Evolutionary conservation across 1,284 basidiomycete genomes (phyloP).

Genomic region (Exsudoporus floridanus): DNA sequence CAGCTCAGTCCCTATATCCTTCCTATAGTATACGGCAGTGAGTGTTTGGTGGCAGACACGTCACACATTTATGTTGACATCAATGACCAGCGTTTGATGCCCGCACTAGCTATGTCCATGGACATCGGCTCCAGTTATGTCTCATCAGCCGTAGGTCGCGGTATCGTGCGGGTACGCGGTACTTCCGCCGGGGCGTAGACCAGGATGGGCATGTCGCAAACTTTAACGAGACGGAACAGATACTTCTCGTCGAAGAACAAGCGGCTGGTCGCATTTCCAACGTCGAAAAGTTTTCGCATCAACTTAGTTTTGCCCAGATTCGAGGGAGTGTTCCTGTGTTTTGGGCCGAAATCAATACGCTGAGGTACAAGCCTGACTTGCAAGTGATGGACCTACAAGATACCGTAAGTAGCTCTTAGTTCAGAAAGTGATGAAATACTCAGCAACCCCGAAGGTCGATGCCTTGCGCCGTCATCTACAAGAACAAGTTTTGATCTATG

Average conservation of each 20-base stretch:
- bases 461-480: conserved; percentile 77
- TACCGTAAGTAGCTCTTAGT: conserved; percentile 54
- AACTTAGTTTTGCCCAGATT: conserved; percentile 89
- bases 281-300: conserved; percentile 54
- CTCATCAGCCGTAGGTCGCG: conserved; percentile 93
- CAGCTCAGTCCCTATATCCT: conserved; percentile 88
- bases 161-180: conserved; percentile 93
- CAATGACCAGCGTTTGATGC: conserved; percentile 77
- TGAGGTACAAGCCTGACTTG: conserved; percentile 96
- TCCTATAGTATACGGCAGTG: conserved; percentile 90
- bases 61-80: conserved; percentile 11
- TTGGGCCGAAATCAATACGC: conserved; percentile 97
- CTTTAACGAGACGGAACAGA: conserved; percentile 94
- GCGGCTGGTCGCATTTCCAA: conserved; percentile 43
- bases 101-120: conserved; percentile 75
- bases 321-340: conserved; percentile 93
- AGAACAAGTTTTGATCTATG: conserved; percentile 77
- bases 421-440: conserved; percentile 4
- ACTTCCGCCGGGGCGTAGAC: conserved; percentile 95
- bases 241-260: conserved; percentile 74
- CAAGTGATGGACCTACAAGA: conserved; percentile 93
- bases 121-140: conserved; percentile 79
- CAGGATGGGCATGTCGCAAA: conserved; percentile 81
- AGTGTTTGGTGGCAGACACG: conserved; percentile 30
- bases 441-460: conserved; percentile 50